A percentile compares a stretch with the other conserved stretches of the same genome.
These are phyloP conservation scores for Capniomyces stellatus DNA, from an alignment of 371 early-diverging fungal genomes.

Conservation along the genomic window DNA sequence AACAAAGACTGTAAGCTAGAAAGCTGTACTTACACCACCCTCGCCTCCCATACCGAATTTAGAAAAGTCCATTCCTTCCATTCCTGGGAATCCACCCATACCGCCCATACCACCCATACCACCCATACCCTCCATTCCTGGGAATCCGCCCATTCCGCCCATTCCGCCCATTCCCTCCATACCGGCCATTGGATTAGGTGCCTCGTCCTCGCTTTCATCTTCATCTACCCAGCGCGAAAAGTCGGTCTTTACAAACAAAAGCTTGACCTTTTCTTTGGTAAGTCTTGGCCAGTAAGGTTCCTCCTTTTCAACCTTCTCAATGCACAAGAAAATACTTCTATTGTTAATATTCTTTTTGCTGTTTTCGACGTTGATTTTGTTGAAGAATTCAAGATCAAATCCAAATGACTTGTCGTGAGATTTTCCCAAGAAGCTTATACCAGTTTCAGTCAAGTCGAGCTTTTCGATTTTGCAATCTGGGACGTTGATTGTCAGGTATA, in stretches of 20 bases:
- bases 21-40: conserved; percentile 30
- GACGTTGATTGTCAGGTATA: conserved; percentile 75
- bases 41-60: conserved; percentile 23
- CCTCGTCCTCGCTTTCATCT: conserved; percentile 78
- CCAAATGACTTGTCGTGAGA: conserved; percentile 51
- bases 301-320: conserved; percentile 49
- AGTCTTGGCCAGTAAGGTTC: conserved; percentile 69
- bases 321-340: conserved; percentile 38
- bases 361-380: conserved; percentile 49
- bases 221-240: conserved; percentile 84
- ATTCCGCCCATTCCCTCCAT: conserved; percentile 12
- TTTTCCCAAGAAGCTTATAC: conserved; percentile 26
- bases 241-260: conserved; percentile 72
- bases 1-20: no score
- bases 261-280: conserved; percentile 44
- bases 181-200: conserved; percentile 11
- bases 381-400: conserved; percentile 54
- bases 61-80: conserved; percentile 21
- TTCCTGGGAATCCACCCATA: conserved; percentile 27
- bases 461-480: conserved; percentile 44
- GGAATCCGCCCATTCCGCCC: conserved; percentile 29
- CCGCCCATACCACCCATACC: conserved; percentile 18
- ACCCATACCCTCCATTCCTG: conserved; percentile 29
- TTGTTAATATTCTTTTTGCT: conserved; percentile 39
- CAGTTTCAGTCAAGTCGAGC: conserved; percentile 40